A percentile compares a stretch with the other conserved stretches of the same genome.
phyloP scores from a whole-genome alignment of 169 alveolate species.

The Eimeria maxima region DNA sequence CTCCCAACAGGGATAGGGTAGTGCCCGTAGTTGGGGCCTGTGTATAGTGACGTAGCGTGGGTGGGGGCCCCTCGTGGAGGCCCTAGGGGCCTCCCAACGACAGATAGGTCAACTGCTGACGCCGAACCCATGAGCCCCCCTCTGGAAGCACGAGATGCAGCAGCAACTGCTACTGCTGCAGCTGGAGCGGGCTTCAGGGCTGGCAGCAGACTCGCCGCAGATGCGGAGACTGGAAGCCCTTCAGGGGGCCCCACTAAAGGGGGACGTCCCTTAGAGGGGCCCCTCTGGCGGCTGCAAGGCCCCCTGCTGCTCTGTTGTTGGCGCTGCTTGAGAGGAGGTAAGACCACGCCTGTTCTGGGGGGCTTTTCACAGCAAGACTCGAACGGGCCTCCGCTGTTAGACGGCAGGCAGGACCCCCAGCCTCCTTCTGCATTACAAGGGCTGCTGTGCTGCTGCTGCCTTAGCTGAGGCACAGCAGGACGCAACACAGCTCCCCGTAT shows the following conservation, averaged over 20 bases:
- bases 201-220: slow-evolving; percentile 69
- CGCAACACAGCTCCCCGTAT: slow-evolving; percentile 67
- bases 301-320: slow-evolving; percentile 68
- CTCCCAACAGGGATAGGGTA: slow-evolving; percentile 13
- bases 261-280: slow-evolving; percentile 13
- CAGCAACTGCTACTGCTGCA: slow-evolving; percentile 29
- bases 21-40: slow-evolving; percentile 19
- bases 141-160: slow-evolving; percentile 38
- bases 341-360: slow-evolving; percentile 62
- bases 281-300: slow-evolving; percentile 51
- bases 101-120: slow-evolving; percentile 74
- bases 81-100: slow-evolving; percentile 62
- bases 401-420: slow-evolving; percentile 45
- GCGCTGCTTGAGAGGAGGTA: slow-evolving; percentile 71
- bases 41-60: background rate
- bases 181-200: slow-evolving; percentile 63
- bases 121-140: slow-evolving; percentile 68
- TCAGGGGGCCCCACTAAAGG: background rate
- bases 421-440: slow-evolving; percentile 30
- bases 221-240: slow-evolving; percentile 30
- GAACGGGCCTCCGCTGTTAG: slow-evolving; percentile 4
- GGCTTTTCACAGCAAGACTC: slow-evolving; percentile 30
- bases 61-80: slow-evolving; percentile 40
- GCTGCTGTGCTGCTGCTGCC: slow-evolving; percentile 36
- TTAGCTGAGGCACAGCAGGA: slow-evolving; percentile 40